phyloP scores from a whole-genome alignment of 2,329 filamentous ascomycete species.

The Colletotrichum kahawae region DNA sequence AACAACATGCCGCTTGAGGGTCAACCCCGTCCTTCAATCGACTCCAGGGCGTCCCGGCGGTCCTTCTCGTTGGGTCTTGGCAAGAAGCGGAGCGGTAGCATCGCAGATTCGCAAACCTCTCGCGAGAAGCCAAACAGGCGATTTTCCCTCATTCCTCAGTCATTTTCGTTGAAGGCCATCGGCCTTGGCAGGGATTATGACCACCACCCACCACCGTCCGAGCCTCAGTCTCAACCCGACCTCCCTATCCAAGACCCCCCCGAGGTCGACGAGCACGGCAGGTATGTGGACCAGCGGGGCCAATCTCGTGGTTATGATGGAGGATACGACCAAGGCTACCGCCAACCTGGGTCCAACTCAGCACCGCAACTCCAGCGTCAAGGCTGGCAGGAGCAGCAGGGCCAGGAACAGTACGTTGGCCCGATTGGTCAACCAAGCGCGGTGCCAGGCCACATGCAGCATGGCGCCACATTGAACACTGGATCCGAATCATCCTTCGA shows the following conservation, averaged over 20 bases:
- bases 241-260: constrained; percentile 57
- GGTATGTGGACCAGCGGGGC: constrained; percentile 35
- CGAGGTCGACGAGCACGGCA: constrained; percentile 39
- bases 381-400: constrained; percentile 28
- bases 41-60: constrained; percentile 69
- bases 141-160: constrained; percentile 73
- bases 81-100: constrained; percentile 74
- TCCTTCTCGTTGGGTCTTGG: constrained; percentile 73
- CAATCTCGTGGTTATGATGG: constrained; percentile 18
- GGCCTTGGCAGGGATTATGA: constrained; percentile 62
- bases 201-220: constrained; percentile 47
- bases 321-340: constrained; percentile 16
- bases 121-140: constrained; percentile 64
- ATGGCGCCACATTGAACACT: constrained; percentile 51
- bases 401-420: constrained; percentile 43
- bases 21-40: constrained; percentile 68
- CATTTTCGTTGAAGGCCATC: constrained; percentile 69
- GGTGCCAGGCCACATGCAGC: constrained; percentile 52
- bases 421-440: constrained; percentile 41
- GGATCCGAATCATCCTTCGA: constrained; percentile 62
- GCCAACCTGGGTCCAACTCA: constrained; percentile 19
- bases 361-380: constrained; percentile 36
- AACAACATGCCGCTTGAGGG: constrained; percentile 68
- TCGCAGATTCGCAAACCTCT: constrained; percentile 60
- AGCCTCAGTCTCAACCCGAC: constrained; percentile 55